Evolutionary conservation across 2,329 filamentous ascomycete species (phyloP).

Genomic region (Geosmithia putterillii): DNA sequence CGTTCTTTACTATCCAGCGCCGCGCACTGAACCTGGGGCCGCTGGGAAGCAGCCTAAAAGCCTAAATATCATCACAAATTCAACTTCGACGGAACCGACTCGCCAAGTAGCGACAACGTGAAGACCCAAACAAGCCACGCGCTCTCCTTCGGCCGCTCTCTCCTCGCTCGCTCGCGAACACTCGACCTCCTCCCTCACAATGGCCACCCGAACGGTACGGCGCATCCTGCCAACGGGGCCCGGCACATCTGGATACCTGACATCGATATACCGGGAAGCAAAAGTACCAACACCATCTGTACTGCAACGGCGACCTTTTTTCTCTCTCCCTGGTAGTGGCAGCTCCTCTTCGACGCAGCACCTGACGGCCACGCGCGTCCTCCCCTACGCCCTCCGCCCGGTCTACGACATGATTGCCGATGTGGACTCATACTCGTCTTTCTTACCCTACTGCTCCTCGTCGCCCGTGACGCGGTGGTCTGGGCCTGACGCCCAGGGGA

Average conservation of each 20-base stretch:
- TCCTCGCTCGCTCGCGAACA: too few relatives aligned
- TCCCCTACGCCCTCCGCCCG: conserved; percentile 57
- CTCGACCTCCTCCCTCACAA: too few relatives aligned
- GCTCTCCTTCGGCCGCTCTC: too few relatives aligned
- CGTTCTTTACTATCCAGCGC: too few relatives aligned
- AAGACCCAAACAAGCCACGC: too few relatives aligned
- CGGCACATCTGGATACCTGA: neutral
- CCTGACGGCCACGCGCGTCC: conserved; percentile 60
- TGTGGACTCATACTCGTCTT: conserved; percentile 69
- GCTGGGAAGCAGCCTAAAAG: too few relatives aligned
- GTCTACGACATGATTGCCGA: conserved; percentile 85
- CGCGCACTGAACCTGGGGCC: too few relatives aligned
- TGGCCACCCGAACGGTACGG: conserved; percentile 4
- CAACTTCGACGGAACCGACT: too few relatives aligned
- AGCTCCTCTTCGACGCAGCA: conserved; percentile 32
- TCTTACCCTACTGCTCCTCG: conserved; percentile 82
- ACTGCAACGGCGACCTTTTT: conserved; percentile 25
- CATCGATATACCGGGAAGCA: neutral
- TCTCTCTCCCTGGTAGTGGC: conserved; percentile 15
- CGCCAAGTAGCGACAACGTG: too few relatives aligned
- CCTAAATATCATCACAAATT: too few relatives aligned
- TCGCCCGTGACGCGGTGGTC: conserved; percentile 71
- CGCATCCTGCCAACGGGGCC: conserved; percentile 6
- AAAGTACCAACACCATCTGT: neutral
- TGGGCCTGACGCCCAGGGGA: conserved; percentile 26